These are phyloP conservation scores for Thelonectria blattea DNA, from an alignment of 2,329 filamentous ascomycete species.

Conservation along the genomic window DNA sequence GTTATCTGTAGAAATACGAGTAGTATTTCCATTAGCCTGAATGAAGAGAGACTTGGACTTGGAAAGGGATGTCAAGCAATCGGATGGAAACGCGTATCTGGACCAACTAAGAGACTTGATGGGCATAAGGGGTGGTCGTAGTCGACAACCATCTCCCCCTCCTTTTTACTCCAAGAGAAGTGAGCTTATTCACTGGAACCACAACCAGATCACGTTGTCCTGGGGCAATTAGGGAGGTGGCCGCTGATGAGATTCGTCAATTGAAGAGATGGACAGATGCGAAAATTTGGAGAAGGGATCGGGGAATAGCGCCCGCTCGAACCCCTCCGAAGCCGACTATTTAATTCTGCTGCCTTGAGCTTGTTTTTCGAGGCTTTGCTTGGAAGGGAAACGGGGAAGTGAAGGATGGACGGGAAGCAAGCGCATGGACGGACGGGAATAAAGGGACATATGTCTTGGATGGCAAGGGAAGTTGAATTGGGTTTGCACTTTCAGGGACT, in stretches of 20 bases:
- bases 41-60: conserved; percentile 2
- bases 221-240: not conserved
- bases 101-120: not conserved
- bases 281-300: not conserved
- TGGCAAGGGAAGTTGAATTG: conserved; percentile 5
- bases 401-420: not conserved
- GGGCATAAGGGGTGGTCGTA: too few species aligned
- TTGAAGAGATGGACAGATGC: not conserved
- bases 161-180: conserved; percentile 13
- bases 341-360: conserved; percentile 32
- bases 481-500: not conserved
- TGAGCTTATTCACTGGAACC: conserved; percentile 26
- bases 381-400: conserved; percentile 5
- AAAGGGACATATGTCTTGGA: too few species aligned
- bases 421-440: conserved; percentile 7
- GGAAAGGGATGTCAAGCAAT: not conserved
- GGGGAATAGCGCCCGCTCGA: not conserved
- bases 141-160: not conserved
- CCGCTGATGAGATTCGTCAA: conserved; percentile 6
- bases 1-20: not conserved
- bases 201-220: conserved; percentile 3
- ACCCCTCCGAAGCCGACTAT: not conserved
- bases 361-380: conserved; percentile 9
- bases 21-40: not conserved
- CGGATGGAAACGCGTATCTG: not conserved